Base-by-base conservation (phyloP, 2,329 filamentous ascomycete genomes). In the Helotiales sp. region DNA sequence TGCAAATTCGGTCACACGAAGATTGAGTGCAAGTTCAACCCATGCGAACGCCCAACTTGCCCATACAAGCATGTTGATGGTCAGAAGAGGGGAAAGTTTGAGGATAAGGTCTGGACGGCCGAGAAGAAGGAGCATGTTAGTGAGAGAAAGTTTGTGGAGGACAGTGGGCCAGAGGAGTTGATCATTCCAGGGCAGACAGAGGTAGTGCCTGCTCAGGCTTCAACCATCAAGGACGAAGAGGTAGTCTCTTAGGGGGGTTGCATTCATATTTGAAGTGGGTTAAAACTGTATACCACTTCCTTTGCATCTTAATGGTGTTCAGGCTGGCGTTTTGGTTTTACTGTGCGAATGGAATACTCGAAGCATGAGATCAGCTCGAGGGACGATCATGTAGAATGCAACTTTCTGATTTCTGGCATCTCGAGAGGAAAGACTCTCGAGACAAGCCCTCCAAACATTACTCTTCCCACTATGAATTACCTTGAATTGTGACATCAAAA, bases 1-100 rank as follows among this genome's bases (percentile, higher is more conserved):
- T 99, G 96, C 87, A 93, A 93, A 74, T 99, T 97, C 77, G 94
- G 92, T 13, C 96, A 99, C 80, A 82, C 91, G 72, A 89, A 90
- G 78, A 92, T 90, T 57, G 87, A 91, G 78, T 99, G 96, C 89
- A 93, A 89, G 78, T 98, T 91, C 82, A 94, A 89, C 73, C 96
- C 95, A 0, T 99, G 96, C 80, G 87, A 93, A 70, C 97, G 97
- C 81, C 87, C 91, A n/a, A 86, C 83, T 73, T 99, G 96, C 79
- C 85, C 89, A 4, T 98, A 93, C 82, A 93, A 93, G 79, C 96
- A 99, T 79, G 91, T 89, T 47, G 93, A 96, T 63, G 96, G 95
- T 13, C 96, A 99, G 77, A 86, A 87, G 82, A 89, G 92, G 73
- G 93, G 92, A 60, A 88, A 87, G 15, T 95, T 93, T 80, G 87